Evolutionary conservation across 2,329 filamentous ascomycete species (phyloP).

Genomic region (Clonostachys byssicola): DNA sequence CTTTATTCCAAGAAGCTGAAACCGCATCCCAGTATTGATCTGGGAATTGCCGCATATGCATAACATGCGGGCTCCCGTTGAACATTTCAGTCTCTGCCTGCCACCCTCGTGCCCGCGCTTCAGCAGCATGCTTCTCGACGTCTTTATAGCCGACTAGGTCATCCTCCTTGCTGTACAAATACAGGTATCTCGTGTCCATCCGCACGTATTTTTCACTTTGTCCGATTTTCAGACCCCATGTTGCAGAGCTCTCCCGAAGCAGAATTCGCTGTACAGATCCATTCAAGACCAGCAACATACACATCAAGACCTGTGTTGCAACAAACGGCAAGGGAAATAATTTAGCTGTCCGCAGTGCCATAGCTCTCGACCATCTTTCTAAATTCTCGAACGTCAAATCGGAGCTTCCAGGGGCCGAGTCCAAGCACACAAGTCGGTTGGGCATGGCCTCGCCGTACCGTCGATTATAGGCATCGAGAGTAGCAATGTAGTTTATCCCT

Average conservation of each 20-base stretch:
- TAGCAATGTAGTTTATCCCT: slow-evolving; percentile 45
- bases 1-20: slow-evolving; percentile 14
- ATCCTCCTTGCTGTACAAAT: slow-evolving; percentile 56
- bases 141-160: slow-evolving; percentile 51
- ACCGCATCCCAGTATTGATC: slow-evolving; percentile 53
- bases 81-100: slow-evolving; percentile 46
- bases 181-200: slow-evolving; percentile 39
- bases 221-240: slow-evolving; percentile 26
- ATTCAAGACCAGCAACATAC: slow-evolving; percentile 30
- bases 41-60: slow-evolving; percentile 53
- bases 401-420: slow-evolving; percentile 48
- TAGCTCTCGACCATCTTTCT: slow-evolving; percentile 45
- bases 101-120: slow-evolving; percentile 43
- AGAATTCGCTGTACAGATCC: slow-evolving; percentile 15
- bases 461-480: slow-evolving; percentile 39
- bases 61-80: slow-evolving; percentile 54
- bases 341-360: slow-evolving; percentile 42
- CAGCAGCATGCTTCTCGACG: slow-evolving; percentile 47
- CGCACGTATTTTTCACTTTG: slow-evolving; percentile 29
- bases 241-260: slow-evolving; percentile 27
- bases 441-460: slow-evolving; percentile 32
- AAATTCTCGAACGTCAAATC: slow-evolving; percentile 35
- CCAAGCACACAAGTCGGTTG: slow-evolving; percentile 41
- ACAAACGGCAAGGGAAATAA: slow-evolving; percentile 44
- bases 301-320: slow-evolving; percentile 41